Percentiles rank a stretch among this genome's conserved stretches.
phyloP scores from a whole-genome alignment of 495 filamentous ascomycete genomes.

The Margaritispora aquatica region DNA sequence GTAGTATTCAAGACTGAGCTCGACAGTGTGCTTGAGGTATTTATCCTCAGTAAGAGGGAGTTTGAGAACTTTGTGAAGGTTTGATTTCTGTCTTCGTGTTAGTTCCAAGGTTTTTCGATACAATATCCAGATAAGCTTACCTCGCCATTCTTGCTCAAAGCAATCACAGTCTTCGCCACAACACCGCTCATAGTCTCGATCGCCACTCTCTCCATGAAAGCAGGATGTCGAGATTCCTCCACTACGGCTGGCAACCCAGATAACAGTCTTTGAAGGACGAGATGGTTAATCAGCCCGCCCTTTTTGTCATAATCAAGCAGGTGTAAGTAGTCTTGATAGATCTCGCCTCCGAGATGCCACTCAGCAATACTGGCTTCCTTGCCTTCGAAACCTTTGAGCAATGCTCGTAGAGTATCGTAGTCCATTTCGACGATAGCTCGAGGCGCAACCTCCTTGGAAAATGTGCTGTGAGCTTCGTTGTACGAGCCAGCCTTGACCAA shows the following conservation, averaged over 20 bases:
- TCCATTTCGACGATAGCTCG: conserved; percentile 72
- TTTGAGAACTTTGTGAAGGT: conserved; percentile 45
- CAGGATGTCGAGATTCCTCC: conserved; percentile 42
- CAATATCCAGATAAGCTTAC: conserved; percentile 33
- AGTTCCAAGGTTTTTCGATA: conserved; percentile 12
- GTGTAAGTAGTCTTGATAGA: conserved; percentile 77
- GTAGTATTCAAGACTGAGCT: conserved; percentile 66
- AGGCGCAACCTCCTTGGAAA: conserved; percentile 72
- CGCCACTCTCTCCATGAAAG: conserved; percentile 76
- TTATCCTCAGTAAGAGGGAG: conserved; percentile 69
- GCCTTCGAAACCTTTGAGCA: conserved; percentile 62
- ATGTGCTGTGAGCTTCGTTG: conserved; percentile 76
- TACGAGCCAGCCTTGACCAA: conserved; percentile 70
- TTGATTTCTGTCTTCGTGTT: conserved; percentile 21
- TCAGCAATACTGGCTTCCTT: conserved; percentile 35
- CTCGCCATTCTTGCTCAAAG: conserved; percentile 47
- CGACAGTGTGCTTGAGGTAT: conserved; percentile 58
- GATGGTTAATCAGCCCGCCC: conserved; percentile 23
- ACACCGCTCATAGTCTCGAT: conserved; percentile 60
- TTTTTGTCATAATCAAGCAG: conserved; percentile 33
- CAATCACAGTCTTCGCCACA: conserved; percentile 55
- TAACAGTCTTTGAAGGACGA: conserved; percentile 52
- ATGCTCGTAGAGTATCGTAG: conserved; percentile 52
- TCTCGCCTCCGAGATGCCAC: conserved; percentile 73
- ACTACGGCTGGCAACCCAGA: conserved; percentile 58